Conservation (phyloP, 768 basidiomycete species). For the Leccinum obscurum region DNA sequence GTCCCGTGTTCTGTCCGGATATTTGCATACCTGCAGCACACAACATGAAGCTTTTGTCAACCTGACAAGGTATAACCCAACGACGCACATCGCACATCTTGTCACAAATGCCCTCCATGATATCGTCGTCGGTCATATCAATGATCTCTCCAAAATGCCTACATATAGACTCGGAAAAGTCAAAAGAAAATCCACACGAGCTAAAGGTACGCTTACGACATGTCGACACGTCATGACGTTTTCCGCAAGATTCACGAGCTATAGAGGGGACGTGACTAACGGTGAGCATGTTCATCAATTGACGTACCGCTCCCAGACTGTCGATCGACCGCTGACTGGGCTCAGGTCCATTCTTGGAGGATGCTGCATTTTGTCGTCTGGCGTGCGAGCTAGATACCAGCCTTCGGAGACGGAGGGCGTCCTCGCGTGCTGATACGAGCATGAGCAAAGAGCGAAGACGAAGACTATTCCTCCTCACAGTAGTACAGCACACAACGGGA, state of each 20-base stretch:
- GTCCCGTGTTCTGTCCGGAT: conserved; percentile 61
- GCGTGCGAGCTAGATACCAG: conserved; percentile 50
- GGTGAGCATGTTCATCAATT: not conserved
- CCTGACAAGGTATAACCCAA: not conserved
- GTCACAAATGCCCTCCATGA: conserved; percentile 57
- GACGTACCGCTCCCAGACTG: conserved; percentile 61
- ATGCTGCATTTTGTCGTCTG: conserved; percentile 43
- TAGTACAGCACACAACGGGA: conserved; percentile 83
- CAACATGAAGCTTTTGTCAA: not conserved
- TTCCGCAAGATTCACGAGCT: conserved; percentile 61
- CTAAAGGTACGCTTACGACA: conserved; percentile 47
- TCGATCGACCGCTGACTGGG: conserved; percentile 68
- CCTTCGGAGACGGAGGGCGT: conserved; percentile 54
- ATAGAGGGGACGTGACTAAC: conserved; percentile 17
- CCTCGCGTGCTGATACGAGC: conserved; percentile 63
- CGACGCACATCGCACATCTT: conserved; percentile 77
- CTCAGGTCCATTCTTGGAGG: conserved; percentile 48
- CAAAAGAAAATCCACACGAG: not conserved
- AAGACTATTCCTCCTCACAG: conserved; percentile 44
- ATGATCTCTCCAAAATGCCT: conserved; percentile 78
- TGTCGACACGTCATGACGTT: conserved; percentile 63
- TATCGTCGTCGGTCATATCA: conserved; percentile 44
- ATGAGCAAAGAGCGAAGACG: not conserved
- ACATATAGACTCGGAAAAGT: conserved; percentile 58
- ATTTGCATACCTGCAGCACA: conserved; percentile 66